phyloP scores from a whole-genome alignment of 306 rosid species.

The Corylus heterophylla region DNA sequence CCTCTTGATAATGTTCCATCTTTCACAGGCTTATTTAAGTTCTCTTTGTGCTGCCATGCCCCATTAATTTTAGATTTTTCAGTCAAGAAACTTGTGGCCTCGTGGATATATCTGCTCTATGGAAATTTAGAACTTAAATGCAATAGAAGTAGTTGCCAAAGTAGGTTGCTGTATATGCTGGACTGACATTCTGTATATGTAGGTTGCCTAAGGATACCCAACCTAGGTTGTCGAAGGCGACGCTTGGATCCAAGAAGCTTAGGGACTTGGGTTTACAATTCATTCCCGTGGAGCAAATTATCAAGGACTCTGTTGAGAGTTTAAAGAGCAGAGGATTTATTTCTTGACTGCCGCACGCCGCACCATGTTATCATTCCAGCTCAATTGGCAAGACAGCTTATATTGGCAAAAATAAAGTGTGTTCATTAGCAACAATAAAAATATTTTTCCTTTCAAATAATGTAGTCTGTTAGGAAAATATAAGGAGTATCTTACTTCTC shows the following conservation, averaged over 20 bases:
- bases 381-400: too few species aligned
- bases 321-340: slow-evolving; percentile 70
- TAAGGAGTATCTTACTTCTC: too few species aligned
- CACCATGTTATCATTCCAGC: not conserved
- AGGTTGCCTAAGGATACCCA: slow-evolving; percentile 70
- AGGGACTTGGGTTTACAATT: slow-evolving; percentile 74
- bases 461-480: too few species aligned
- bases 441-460: too few species aligned
- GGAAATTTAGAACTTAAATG: not conserved
- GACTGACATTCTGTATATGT: not conserved
- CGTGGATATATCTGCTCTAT: not conserved
- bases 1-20: not conserved
- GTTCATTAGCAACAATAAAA: too few species aligned
- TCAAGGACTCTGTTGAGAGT: slow-evolving; percentile 80
- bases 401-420: too few species aligned
- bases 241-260: slow-evolving; percentile 58
- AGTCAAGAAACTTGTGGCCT: too few species aligned
- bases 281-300: slow-evolving; percentile 77
- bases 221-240: slow-evolving; percentile 65
- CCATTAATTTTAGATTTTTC: not conserved
- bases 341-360: slow-evolving; percentile 27
- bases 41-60: not conserved
- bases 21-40: not conserved
- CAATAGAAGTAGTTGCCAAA: slow-evolving; percentile 4
- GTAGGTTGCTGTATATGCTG: too few species aligned